Conservation (phyloP, 148 eudicot genomes). For the Vaccinium myrtillus region DNA sequence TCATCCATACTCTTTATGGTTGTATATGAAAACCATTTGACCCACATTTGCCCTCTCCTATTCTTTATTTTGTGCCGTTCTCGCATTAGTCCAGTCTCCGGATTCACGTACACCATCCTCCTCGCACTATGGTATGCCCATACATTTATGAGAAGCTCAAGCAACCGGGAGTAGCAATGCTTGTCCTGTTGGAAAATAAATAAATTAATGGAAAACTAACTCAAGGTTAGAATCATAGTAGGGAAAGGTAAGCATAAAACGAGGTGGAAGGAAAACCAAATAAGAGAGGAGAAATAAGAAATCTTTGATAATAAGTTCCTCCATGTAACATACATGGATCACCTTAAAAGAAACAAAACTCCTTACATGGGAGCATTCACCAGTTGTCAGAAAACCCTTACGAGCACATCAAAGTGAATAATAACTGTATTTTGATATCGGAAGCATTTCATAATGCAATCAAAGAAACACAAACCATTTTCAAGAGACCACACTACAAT, state of each 20-base stretch:
- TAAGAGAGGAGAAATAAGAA: background rate
- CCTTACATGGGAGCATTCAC: background rate
- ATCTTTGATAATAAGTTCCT: background rate
- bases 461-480: background rate
- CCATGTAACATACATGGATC: too few relatives aligned
- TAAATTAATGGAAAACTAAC: background rate
- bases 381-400: background rate
- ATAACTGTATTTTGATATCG: background rate
- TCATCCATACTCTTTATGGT: slow-evolving; percentile 87
- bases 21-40: slow-evolving; percentile 64
- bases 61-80: slow-evolving; percentile 65
- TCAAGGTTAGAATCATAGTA: background rate
- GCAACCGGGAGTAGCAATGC: slow-evolving; percentile 82
- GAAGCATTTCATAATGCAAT: background rate
- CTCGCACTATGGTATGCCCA: slow-evolving; percentile 95
- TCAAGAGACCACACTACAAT: background rate
- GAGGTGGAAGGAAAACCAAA: background rate
- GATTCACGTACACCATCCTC: slow-evolving; percentile 75
- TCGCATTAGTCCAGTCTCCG: slow-evolving; percentile 65
- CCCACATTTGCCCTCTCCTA: slow-evolving; percentile 79
- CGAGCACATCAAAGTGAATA: background rate
- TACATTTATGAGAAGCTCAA: slow-evolving; percentile 78
- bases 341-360: background rate
- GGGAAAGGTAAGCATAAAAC: background rate
- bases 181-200: slow-evolving; percentile 63